These are phyloP conservation scores for Echinochloa phyllopogon DNA, from an alignment of 176 grass and related monocot species.

Conservation along the genomic window DNA sequence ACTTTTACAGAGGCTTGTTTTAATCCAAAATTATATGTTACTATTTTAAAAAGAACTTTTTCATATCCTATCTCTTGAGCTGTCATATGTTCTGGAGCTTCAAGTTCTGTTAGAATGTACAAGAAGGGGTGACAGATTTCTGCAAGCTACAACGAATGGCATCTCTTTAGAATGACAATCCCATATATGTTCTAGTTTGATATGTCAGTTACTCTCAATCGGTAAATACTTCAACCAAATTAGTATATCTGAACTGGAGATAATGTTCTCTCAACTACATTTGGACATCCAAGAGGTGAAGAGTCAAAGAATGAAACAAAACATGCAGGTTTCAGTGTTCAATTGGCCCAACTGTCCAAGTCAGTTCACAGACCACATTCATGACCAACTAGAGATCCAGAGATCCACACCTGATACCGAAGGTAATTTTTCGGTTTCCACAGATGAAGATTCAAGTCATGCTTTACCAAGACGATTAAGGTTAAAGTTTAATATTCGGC, in stretches of 20 bases:
- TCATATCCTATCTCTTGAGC: background rate
- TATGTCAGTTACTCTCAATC: background rate
- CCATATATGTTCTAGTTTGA: background rate
- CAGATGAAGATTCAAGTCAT: background rate
- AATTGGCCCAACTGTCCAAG: background rate
- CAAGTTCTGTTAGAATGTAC: background rate
- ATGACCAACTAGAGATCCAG: background rate
- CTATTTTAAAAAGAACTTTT: background rate
- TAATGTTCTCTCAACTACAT: background rate
- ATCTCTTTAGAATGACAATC: background rate
- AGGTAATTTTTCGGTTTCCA: background rate
- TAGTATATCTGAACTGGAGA: background rate
- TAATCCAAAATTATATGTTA: background rate
- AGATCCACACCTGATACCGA: background rate
- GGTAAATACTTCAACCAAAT: conserved; percentile 16
- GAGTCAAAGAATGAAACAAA: background rate
- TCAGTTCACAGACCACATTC: background rate
- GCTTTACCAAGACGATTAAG: background rate
- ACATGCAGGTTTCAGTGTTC: background rate
- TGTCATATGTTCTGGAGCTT: background rate
- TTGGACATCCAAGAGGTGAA: conserved; percentile 1
- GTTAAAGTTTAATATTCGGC: background rate
- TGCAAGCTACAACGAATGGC: background rate
- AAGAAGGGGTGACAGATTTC: background rate
- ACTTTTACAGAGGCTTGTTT: background rate